These are phyloP conservation scores for Corymbia citriodora DNA, from an alignment of 441 rosid species.

Conservation along the genomic window DNA sequence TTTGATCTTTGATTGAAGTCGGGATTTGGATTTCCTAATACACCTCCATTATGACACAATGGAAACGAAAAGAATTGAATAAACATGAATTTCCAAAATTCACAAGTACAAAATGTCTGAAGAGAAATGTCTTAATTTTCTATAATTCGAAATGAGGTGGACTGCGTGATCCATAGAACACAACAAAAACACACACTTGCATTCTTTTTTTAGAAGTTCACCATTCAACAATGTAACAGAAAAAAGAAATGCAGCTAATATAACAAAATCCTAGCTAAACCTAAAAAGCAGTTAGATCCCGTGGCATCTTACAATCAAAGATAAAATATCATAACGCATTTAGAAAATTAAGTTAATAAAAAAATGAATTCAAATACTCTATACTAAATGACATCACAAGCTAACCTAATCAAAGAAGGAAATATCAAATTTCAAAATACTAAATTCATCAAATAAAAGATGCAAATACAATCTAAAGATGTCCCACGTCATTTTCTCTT, in stretches of 20 bases:
- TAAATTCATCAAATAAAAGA: too few relatives aligned
- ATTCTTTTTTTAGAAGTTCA: too few relatives aligned
- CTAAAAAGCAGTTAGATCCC: background rate
- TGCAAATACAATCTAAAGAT: too few relatives aligned
- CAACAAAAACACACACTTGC: fast-evolving
- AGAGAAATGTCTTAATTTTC: too few relatives aligned
- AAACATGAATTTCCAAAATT: too few relatives aligned
- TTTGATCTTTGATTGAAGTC: background rate
- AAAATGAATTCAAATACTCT: background rate
- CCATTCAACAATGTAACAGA: background rate
- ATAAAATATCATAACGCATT: background rate
- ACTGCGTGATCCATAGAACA: background rate
- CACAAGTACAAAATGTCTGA: too few relatives aligned
- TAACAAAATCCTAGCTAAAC: background rate
- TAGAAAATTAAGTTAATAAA: too few relatives aligned
- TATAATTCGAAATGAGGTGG: background rate
- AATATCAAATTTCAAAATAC: background rate
- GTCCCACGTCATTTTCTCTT: background rate
- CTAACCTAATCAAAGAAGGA: background rate
- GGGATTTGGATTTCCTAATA: background rate
- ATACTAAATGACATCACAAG: background rate
- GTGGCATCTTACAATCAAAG: background rate
- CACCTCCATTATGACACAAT: background rate
- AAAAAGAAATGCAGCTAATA: too few relatives aligned
- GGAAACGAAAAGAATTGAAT: background rate